Conservation (phyloP, 805 yeast species). For the Kluyveromyces starmeri region DNA sequence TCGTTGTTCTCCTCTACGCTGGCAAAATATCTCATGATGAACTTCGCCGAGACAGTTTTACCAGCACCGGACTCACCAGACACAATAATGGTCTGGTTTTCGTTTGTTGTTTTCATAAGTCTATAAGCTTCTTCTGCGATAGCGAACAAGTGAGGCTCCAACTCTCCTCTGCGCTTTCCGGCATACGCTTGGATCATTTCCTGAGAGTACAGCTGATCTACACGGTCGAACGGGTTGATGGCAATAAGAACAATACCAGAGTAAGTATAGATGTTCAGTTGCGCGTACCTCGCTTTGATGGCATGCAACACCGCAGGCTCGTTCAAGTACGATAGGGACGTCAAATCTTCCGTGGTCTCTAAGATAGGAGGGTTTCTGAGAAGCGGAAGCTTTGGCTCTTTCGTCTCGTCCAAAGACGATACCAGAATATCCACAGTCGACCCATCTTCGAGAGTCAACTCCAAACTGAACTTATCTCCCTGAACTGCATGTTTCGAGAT, state of each 20-base stretch:
- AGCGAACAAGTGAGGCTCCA: slow-evolving; percentile 94
- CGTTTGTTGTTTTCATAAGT: slow-evolving; percentile 77
- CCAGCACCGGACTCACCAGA: slow-evolving; percentile 99
- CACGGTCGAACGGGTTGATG: slow-evolving; percentile 87
- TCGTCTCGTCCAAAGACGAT: slow-evolving; percentile 22
- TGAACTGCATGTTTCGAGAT: slow-evolving; percentile 37
- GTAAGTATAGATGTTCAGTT: slow-evolving; percentile 86
- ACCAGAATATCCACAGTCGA: slow-evolving; percentile 41
- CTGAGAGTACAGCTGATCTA: slow-evolving; percentile 82
- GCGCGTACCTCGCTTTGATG: slow-evolving; percentile 79
- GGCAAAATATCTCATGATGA: slow-evolving; percentile 95
- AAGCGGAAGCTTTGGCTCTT: slow-evolving; percentile 49
- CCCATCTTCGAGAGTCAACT: slow-evolving; percentile 45
- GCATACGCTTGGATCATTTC: slow-evolving; percentile 94
- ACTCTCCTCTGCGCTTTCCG: slow-evolving; percentile 85
- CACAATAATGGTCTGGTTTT: slow-evolving; percentile 92
- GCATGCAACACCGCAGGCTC: slow-evolving; percentile 97
- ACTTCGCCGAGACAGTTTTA: slow-evolving; percentile 93
- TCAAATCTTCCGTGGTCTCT: slow-evolving; percentile 91
- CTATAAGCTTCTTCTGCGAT: slow-evolving; percentile 97
- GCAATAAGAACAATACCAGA: slow-evolving; percentile 96
- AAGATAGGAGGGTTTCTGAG: slow-evolving; percentile 85
- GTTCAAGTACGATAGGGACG: slow-evolving; percentile 82
- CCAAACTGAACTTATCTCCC: slow-evolving; percentile 39
- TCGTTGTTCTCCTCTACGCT: slow-evolving; percentile 59